Conservation (phyloP, 768 basidiomycete species). For the Daedaleopsis nitida region DNA sequence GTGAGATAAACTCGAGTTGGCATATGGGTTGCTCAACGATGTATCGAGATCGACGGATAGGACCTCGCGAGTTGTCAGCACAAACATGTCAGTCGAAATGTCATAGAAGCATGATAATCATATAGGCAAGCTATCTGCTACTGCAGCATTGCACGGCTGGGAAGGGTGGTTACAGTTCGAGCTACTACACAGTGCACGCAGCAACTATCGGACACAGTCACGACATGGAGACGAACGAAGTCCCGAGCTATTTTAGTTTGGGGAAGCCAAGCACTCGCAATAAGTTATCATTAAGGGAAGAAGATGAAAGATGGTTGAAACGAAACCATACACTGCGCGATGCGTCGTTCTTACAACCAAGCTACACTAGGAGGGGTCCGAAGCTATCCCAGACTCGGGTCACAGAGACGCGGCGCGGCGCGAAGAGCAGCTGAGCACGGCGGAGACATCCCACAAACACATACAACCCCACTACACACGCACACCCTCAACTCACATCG, state of each 20-base stretch:
- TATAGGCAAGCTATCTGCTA: neutral
- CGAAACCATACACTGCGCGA: neutral
- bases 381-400: neutral
- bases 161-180: too few species aligned
- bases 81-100: too few species aligned
- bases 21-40: too few species aligned
- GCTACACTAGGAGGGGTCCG: conserved; percentile 1
- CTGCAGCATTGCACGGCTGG: too few species aligned
- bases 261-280: neutral
- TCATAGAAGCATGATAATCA: too few species aligned
- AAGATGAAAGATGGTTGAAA: conserved; percentile 9
- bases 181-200: too few species aligned
- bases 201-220: too few species aligned
- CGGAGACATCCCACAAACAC: neutral
- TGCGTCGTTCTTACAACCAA: conserved; percentile 6
- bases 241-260: too few species aligned
- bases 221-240: neutral
- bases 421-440: neutral
- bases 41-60: too few species aligned
- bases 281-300: conserved; percentile 6
- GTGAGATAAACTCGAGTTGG: too few species aligned
- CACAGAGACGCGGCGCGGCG: neutral
- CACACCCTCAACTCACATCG: too few species aligned
- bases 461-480: neutral
- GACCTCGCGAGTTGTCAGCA: too few species aligned